A percentile compares a stretch with the other conserved stretches of the same genome.
phyloP scores from a whole-genome alignment of 2,329 filamentous ascomycete genomes.

The Hymenoscyphus albidus region DNA sequence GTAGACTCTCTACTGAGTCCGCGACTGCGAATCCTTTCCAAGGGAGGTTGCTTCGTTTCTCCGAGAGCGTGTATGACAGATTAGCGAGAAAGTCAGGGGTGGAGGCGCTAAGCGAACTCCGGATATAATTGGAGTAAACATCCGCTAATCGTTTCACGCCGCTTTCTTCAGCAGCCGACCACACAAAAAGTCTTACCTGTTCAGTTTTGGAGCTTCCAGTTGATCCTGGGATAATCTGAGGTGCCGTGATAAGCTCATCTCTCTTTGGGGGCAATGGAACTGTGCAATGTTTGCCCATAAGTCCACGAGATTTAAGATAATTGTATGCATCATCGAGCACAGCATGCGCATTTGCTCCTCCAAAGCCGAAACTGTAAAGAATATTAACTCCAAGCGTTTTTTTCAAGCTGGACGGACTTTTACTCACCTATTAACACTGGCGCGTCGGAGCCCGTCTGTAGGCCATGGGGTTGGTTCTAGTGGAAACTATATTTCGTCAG shows the following conservation, averaged over 20 bases:
- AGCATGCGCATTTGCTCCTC: conserved; percentile 25
- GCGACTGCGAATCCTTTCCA: conserved; percentile 2
- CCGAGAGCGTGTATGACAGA: conserved; percentile 14
- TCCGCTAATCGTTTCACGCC: neutral
- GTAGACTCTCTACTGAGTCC: neutral
- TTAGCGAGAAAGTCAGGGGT: neutral
- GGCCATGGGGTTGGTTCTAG: conserved; percentile 14
- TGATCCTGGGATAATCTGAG: neutral
- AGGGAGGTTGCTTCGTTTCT: conserved; percentile 24
- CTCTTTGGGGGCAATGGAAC: neutral
- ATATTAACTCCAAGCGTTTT: neutral
- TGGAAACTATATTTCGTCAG: conserved; percentile 9
- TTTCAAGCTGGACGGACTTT: neutral
- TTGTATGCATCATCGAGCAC: conserved; percentile 29
- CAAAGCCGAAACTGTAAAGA: conserved; percentile 22
- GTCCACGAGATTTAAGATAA: conserved; percentile 7
- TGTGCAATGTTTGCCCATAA: conserved; percentile 11
- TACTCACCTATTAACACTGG: conserved; percentile 23
- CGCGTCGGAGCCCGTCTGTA: conserved; percentile 14
- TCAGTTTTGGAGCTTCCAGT: neutral
- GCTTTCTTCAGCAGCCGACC: conserved; percentile 8
- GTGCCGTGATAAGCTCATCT: neutral
- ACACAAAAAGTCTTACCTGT: conserved; percentile 7
- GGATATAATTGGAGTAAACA: neutral
- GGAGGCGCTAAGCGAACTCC: neutral